phyloP scores from a whole-genome alignment of 2,329 filamentous ascomycete genomes.

The Paraphoma sp. region DNA sequence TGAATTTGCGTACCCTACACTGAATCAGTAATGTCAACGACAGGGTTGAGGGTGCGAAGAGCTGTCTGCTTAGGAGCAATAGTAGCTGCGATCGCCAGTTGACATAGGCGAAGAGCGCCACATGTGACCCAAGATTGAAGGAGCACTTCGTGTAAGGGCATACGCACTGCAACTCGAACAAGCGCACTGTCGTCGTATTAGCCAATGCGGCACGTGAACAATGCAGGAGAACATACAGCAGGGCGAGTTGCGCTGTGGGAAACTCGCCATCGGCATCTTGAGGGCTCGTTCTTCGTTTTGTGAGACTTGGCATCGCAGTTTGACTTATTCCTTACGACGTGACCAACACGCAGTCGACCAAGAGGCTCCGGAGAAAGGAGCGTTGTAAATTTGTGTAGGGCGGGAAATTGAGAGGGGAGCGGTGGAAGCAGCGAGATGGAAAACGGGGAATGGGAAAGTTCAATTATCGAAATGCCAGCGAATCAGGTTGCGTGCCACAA shows the following conservation, averaged over 20 bases:
- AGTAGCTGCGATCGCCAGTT: too few species aligned
- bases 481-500: constrained; percentile 5
- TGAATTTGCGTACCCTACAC: too few species aligned
- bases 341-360: constrained; percentile 28
- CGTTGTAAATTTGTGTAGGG: constrained; percentile 5
- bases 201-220: neutral
- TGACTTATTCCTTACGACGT: constrained; percentile 61
- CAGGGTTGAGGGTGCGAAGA: too few species aligned
- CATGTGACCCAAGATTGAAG: too few species aligned
- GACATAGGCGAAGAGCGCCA: too few species aligned
- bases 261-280: constrained; percentile 75
- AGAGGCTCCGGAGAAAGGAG: neutral
- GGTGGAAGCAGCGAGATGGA: constrained; percentile 6
- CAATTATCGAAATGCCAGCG: constrained; percentile 5
- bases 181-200: constrained; percentile 66
- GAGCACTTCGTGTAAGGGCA: too few species aligned
- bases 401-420: constrained; percentile 1
- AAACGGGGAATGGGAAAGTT: constrained; percentile 7
- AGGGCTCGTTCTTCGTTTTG: constrained; percentile 60
- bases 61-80: too few species aligned
- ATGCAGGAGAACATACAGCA: constrained; percentile 68
- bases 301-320: constrained; percentile 66
- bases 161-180: constrained; percentile 73
- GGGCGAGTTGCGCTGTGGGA: constrained; percentile 80
- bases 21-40: too few species aligned